Percentiles rank a stretch among this genome's conserved stretches.
Evolutionary conservation across 768 basidiomycete genomes (phyloP).

Genomic region (Suillus bovinus): DNA sequence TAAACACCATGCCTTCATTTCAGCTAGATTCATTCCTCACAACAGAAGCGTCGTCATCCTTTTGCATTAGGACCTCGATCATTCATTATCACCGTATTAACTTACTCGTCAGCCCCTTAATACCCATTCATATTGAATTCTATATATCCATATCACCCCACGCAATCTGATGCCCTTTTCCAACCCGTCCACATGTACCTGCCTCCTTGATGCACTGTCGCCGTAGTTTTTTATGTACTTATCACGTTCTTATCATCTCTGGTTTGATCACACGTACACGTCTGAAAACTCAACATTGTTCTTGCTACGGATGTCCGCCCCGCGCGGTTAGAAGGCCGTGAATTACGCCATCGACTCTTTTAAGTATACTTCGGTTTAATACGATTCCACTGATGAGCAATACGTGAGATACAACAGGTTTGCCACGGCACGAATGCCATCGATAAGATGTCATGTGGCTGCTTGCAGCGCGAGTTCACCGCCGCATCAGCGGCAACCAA

Average conservation of each 20-base stretch:
- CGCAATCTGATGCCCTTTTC: constrained; percentile 23
- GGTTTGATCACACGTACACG: constrained; percentile 5
- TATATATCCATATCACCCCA: constrained; percentile 29
- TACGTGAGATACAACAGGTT: neutral
- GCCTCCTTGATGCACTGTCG: constrained; percentile 24
- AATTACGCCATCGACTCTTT: neutral
- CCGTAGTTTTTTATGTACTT: constrained; percentile 32
- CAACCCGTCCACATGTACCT: constrained; percentile 24
- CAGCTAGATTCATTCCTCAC: constrained; percentile 30
- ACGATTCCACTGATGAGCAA: neutral
- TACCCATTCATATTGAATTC: constrained; percentile 35
- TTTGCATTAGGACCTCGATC: constrained; percentile 39
- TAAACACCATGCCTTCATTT: constrained; percentile 35
- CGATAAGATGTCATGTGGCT: constrained; percentile 4
- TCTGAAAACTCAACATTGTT: neutral
- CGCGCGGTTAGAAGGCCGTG: constrained; percentile 21
- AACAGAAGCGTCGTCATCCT: constrained; percentile 33
- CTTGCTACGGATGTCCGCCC: constrained; percentile 26
- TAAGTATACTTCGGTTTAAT: constrained; percentile 5
- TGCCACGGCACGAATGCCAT: neutral
- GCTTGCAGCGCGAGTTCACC: neutral
- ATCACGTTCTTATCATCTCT: constrained; percentile 13
- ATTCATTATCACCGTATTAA: constrained; percentile 36
- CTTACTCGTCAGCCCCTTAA: constrained; percentile 37
- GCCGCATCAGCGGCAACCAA: neutral